Evolutionary conservation across 2,329 filamentous ascomycete genomes (phyloP), one percentile per base, ranked within the genome.

Genomic region (Pestalotiopsis sp.): DNA sequence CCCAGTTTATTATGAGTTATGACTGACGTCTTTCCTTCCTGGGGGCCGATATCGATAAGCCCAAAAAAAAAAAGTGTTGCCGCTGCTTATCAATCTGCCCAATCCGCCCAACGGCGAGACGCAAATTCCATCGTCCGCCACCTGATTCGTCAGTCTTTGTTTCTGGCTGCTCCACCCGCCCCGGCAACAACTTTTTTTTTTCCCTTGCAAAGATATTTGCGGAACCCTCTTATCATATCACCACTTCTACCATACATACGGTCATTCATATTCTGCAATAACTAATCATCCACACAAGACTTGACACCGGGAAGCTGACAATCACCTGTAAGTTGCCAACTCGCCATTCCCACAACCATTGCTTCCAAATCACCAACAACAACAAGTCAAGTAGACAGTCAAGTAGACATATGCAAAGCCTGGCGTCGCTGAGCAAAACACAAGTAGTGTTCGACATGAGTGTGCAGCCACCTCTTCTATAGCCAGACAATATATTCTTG

Each of bases 31-130:
- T 64, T 64, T 36, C 61, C 61, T n/a, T 52, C 17, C 36, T 23
- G 55, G 52, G 17, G 36, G 64, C 64, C 55, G 64, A 60, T 66
- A 66, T 66, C 64, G 64, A 66, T 66, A 66, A 66, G 52, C 14
- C 45, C 17, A 1, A n/a, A 52, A 59, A 59, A 59, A 59, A 39
- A 64, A 66, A 66, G 64, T 31, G 27, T 60, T 27, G 52, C 64
- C 36, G 52, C 64, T 36, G 36, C 31, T 45, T 59, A 45, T 38
- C 31, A 66, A 66, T 41, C 55, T 25, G 2, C 27, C 49, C 14
- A 20, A n/a, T 52, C n/a, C n/a, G n/a, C 45, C 52, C 52, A 59
- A 66, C 55, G 27, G 52, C 52, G 45, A 59, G 64, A 31, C 64
- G 64, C 64, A 66, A 59, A 66, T 60, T 66, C 64, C 41, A 66